Evolutionary conservation across 2,329 filamentous ascomycete genomes (phyloP).

Genomic region (Clarireedia monteithiana): DNA sequence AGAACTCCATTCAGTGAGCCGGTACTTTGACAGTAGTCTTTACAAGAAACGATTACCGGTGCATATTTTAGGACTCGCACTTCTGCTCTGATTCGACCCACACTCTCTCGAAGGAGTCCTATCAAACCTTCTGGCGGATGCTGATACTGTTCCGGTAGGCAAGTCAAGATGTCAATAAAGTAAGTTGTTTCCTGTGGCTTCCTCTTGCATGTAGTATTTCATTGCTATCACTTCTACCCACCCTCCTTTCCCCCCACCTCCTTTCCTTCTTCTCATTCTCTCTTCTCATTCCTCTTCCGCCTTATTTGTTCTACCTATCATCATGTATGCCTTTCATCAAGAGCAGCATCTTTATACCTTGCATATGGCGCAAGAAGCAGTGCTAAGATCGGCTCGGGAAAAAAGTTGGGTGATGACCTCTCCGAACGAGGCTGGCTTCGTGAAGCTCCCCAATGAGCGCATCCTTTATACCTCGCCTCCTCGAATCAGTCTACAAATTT

Average conservation of each 20-base stretch:
- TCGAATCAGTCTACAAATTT: conserved; percentile 68
- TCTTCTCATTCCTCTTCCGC: background rate
- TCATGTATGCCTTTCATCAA: conserved; percentile 28
- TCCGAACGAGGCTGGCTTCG: conserved; percentile 60
- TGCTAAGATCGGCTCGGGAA: conserved; percentile 23
- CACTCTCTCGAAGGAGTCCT: conserved; percentile 5
- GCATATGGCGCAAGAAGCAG: conserved; percentile 20
- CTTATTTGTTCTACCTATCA: conserved; percentile 1
- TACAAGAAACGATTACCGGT: conserved; percentile 1
- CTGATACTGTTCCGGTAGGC: conserved; percentile 7
- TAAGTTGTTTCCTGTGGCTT: conserved; percentile 8
- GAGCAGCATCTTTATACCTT: conserved; percentile 26
- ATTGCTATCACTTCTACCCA: background rate
- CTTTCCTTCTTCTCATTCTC: background rate
- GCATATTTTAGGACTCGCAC: background rate
- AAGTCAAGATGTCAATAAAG: conserved; percentile 10
- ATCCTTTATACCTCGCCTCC: conserved; percentile 73
- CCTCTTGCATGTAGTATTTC: conserved; percentile 4
- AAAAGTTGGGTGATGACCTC: conserved; percentile 88
- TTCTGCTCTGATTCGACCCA: conserved; percentile 4
- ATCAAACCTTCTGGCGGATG: conserved; percentile 6
- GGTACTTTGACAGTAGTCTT: background rate
- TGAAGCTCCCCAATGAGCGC: conserved; percentile 77
- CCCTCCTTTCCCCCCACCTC: background rate
- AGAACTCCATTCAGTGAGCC: background rate